A percentile compares a stretch with the other conserved stretches of the same genome.
Evolutionary conservation across 441 rosid genomes (phyloP).

Genomic region (Jatropha multifida): DNA sequence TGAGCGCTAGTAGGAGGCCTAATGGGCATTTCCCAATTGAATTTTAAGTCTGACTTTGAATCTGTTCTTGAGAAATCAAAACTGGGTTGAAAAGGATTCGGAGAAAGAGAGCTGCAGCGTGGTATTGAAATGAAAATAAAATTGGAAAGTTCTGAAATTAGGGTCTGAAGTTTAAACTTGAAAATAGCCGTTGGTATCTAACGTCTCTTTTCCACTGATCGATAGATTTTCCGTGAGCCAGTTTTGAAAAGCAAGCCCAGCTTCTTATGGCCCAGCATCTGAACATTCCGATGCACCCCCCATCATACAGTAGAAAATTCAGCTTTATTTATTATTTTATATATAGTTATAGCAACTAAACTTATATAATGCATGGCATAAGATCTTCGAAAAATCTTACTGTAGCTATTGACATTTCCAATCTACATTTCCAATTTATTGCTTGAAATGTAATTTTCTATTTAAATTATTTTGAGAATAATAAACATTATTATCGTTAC

Average conservation of each 20-base stretch:
- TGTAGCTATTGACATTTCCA: too few species aligned
- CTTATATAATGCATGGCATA: too few species aligned
- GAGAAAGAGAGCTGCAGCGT: background rate
- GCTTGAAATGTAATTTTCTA: too few species aligned
- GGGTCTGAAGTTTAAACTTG: slow-evolving; percentile 32
- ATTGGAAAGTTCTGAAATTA: background rate
- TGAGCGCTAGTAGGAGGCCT: background rate
- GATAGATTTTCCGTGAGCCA: background rate
- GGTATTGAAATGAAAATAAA: background rate
- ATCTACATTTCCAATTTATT: too few species aligned
- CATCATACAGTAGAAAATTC: background rate
- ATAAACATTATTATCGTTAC: too few species aligned
- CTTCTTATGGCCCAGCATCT: background rate
- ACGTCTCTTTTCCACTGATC: slow-evolving; percentile 34
- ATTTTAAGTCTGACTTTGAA: background rate
- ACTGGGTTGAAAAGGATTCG: background rate
- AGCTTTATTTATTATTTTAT: too few species aligned
- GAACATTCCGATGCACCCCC: background rate
- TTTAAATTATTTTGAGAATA: too few species aligned
- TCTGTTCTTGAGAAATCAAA: background rate
- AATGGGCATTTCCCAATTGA: background rate
- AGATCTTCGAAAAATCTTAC: too few species aligned
- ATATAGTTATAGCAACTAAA: too few species aligned
- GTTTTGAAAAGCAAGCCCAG: background rate
- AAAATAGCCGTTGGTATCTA: slow-evolving; percentile 57